Percentiles rank a stretch among this genome's conserved stretches.
phyloP scores from a whole-genome alignment of 2,329 filamentous ascomycete genomes.

The Clonostachys rhizophaga region DNA sequence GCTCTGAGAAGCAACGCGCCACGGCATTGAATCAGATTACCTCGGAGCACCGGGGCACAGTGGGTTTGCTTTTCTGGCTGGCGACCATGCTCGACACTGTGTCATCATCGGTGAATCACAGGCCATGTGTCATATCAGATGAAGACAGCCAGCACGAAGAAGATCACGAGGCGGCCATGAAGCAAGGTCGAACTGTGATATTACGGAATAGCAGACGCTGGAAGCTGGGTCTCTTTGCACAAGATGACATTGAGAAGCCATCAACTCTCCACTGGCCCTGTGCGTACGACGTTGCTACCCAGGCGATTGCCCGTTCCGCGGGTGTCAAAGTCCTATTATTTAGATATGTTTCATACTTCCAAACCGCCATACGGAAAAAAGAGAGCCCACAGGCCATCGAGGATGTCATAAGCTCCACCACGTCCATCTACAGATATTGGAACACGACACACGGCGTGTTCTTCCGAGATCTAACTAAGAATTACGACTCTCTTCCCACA shows the following conservation, averaged over 20 bases:
- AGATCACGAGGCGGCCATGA: constrained; percentile 8
- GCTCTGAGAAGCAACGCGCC: neutral
- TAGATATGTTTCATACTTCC: constrained; percentile 49
- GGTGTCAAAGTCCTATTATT: constrained; percentile 56
- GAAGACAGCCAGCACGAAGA: constrained; percentile 32
- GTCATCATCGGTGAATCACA: constrained; percentile 43
- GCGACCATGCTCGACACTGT: constrained; percentile 56
- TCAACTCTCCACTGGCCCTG: constrained; percentile 44
- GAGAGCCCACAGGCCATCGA: constrained; percentile 34
- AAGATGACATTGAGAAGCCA: constrained; percentile 13
- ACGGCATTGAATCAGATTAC: no score
- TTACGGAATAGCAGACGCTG: constrained; percentile 9
- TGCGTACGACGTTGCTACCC: constrained; percentile 43
- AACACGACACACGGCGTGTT: constrained; percentile 44
- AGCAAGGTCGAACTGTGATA: constrained; percentile 7
- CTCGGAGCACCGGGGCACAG: constrained; percentile 28
- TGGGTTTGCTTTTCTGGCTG: constrained; percentile 52
- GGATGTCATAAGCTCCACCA: constrained; percentile 37
- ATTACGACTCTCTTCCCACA: constrained; percentile 43
- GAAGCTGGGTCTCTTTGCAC: constrained; percentile 27
- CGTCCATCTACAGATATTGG: constrained; percentile 51
- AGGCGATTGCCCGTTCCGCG: constrained; percentile 43
- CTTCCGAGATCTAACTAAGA: constrained; percentile 42
- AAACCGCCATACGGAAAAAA: constrained; percentile 39
- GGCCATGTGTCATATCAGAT: constrained; percentile 28